Evolutionary conservation across 805 yeast species (phyloP).

Genomic region (Zygosaccharomyces pseudorouxii): DNA sequence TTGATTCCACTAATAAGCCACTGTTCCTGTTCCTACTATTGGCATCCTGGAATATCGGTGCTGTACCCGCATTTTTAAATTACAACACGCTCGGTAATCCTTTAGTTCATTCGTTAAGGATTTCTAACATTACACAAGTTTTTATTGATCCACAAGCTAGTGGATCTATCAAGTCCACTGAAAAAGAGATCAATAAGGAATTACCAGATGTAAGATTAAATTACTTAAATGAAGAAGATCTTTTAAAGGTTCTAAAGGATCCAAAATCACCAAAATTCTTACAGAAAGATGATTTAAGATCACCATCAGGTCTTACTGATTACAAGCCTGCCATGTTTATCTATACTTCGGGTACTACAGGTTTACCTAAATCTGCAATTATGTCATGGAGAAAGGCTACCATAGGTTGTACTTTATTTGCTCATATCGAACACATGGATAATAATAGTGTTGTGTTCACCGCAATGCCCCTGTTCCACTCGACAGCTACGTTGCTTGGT

Average conservation of each 20-base stretch:
- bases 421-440: constrained; percentile 59
- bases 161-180: constrained; percentile 47
- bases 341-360: constrained; percentile 93
- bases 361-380: constrained; percentile 88
- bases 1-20: constrained; percentile 80
- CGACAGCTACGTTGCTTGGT: constrained; percentile 88
- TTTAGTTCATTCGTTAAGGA: constrained; percentile 71
- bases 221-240: constrained; percentile 48
- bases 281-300: constrained; percentile 53
- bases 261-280: constrained; percentile 46
- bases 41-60: constrained; percentile 88
- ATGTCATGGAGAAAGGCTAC: constrained; percentile 85
- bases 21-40: constrained; percentile 75
- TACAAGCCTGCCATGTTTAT: constrained; percentile 66
- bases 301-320: constrained; percentile 49
- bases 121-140: constrained; percentile 58
- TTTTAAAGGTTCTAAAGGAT: constrained; percentile 40
- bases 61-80: constrained; percentile 80
- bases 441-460: constrained; percentile 61
- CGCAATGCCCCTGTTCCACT: constrained; percentile 93
- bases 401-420: constrained; percentile 67
- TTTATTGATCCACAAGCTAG: constrained; percentile 72
- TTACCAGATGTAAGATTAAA: constrained; percentile 42
- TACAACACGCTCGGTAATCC: constrained; percentile 72
- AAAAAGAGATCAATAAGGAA: constrained; percentile 36